Evolutionary conservation across 176 grass and related monocot genomes (phyloP).

Genomic region (Aegilops tauschii): DNA sequence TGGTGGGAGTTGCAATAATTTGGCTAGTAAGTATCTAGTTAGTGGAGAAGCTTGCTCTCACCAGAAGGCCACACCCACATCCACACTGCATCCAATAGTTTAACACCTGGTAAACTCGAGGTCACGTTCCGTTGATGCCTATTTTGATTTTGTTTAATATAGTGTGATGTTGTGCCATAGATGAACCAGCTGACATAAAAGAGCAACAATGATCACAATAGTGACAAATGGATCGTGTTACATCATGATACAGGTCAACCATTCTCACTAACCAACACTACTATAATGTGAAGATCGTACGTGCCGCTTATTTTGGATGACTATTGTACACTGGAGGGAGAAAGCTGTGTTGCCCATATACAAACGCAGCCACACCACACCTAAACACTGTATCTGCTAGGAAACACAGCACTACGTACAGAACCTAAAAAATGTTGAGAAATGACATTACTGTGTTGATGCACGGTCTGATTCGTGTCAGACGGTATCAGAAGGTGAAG

Average conservation of each 20-base stretch:
- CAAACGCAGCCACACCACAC: background rate
- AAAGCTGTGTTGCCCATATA: background rate
- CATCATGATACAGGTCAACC: slow-evolving; percentile 11
- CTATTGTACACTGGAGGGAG: slow-evolving; percentile 5
- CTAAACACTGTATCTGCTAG: background rate
- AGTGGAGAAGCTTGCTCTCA: too few relatives aligned
- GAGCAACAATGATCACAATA: background rate
- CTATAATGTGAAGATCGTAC: background rate
- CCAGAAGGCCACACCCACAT: too few relatives aligned
- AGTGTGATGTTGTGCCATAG: too few relatives aligned
- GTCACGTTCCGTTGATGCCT: too few relatives aligned
- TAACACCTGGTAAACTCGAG: too few relatives aligned
- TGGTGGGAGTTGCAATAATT: too few relatives aligned
- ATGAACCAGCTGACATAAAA: background rate
- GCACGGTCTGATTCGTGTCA: background rate
- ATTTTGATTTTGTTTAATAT: too few relatives aligned
- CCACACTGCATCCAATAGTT: too few relatives aligned
- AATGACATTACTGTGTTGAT: background rate
- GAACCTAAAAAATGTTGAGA: background rate
- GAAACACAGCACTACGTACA: background rate
- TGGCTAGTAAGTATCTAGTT: too few relatives aligned
- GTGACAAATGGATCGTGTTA: background rate
- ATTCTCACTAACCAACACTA: background rate
- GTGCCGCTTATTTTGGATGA: background rate
- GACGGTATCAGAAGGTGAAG: background rate